These are phyloP conservation scores for Cladophialophora chaetospira DNA, from an alignment of 2,329 filamentous ascomycete species.

Conservation along the genomic window DNA sequence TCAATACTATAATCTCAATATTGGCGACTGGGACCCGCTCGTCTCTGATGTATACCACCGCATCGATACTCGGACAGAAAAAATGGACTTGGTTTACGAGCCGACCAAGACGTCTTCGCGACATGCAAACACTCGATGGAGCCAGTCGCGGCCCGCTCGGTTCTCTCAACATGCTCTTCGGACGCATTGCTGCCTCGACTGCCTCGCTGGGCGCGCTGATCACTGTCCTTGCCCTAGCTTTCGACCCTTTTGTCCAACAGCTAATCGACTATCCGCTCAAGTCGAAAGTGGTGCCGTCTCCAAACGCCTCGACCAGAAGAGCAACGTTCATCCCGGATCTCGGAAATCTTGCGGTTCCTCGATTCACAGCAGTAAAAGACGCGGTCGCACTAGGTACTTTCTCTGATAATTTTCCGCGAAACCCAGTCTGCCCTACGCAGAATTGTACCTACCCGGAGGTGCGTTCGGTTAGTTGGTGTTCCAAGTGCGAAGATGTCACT, in stretches of 20 bases:
- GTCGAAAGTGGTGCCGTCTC: no score
- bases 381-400: no score
- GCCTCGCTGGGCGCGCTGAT: neutral
- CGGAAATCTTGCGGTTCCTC: no score
- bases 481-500: neutral
- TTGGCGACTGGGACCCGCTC: no score
- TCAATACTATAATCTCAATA: no score
- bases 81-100: no score
- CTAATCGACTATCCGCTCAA: neutral
- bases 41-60: no score
- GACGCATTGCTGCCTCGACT: neutral
- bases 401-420: no score
- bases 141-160: conserved; percentile 1
- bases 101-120: neutral
- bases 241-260: conserved; percentile 2
- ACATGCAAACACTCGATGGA: neutral
- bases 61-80: no score
- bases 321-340: no score
- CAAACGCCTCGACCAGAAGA: no score
- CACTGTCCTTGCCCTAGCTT: neutral
- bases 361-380: no score
- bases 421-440: neutral
- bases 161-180: neutral
- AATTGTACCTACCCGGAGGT: conserved; percentile 2
- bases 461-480: neutral